Base-by-base conservation (phyloP, 2,329 filamentous ascomycete species). In the Cladosporium velox region DNA sequence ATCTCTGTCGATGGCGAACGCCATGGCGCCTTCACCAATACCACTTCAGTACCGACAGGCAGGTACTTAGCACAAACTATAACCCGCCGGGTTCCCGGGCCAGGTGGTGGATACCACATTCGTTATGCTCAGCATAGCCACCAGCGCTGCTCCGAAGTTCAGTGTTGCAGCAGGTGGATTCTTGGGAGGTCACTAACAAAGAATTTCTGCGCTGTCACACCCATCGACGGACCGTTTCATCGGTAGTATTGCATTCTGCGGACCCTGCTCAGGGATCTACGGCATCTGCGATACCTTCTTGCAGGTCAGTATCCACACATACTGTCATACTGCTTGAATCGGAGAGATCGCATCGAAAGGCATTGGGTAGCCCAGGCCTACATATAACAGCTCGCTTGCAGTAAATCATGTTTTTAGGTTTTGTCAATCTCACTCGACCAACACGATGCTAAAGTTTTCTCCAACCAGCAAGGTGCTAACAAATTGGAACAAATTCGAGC, bases 11-110 rank as follows among this genome's bases (percentile, higher is more conserved):
- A 34, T 32, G 32, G 18, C 32, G 8, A 34, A 41, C 34, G 55
- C 55, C 55, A 35, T 58, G 55, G 55, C 55, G 55, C 38, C 15
- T 59, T 12, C 21, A 18, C 35, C 55, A 64, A 24, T 57, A 32
- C 28, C 61, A 57, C 34, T 35, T 44, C 51, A 57, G 51, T 14
- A 44, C 30, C 51, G 61, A 64, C 34, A 28, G 30, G 11, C 28
- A 47, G 14, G 51, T 44, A 47, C 47, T 24, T 64, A 64, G 61
- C 51, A 64, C 34, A 51, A 64, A 57, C 61, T 24, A 55, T 57
- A 57, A 63, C 24, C n/a, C 34, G 49, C 61, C 61, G 61, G 35
- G n/a, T 18, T 64, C 49, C 49, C 61, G 61, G 26, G n/a, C 61
- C 55, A 12, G 51, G 35, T 18, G 8, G 10, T 30, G 57, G 24